Conservation (phyloP, 305 asterid genomes). For the Fraxinus floribunda region DNA sequence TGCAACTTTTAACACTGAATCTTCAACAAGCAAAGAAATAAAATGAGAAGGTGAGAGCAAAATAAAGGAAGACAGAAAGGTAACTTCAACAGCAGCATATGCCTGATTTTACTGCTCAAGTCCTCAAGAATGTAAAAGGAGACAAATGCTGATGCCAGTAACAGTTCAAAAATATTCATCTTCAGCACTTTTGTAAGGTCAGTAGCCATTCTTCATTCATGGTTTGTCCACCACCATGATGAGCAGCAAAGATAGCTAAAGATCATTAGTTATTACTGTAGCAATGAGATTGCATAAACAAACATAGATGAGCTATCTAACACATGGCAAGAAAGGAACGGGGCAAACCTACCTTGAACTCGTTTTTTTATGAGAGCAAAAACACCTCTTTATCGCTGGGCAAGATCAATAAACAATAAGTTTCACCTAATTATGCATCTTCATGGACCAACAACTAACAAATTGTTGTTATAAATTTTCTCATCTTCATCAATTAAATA, state of each 20-base stretch:
- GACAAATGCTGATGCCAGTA: conserved; percentile 12
- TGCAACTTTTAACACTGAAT: conserved; percentile 16
- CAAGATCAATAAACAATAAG: background rate
- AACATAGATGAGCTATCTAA: background rate
- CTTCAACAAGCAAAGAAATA: conserved; percentile 13
- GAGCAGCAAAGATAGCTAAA: background rate
- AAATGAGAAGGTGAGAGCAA: conserved; percentile 2
- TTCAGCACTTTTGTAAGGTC: conserved; percentile 4
- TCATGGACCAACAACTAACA: background rate
- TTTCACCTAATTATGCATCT: background rate
- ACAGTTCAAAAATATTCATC: conserved; percentile 7
- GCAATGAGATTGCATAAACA: background rate
- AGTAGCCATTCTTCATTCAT: background rate
- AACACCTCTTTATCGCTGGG: background rate
- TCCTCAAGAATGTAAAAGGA: background rate
- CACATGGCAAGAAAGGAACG: background rate
- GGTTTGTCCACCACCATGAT: conserved; percentile 11
- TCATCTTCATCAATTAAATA: background rate
- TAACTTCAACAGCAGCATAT: background rate
- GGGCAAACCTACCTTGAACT: background rate
- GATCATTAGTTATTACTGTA: background rate
- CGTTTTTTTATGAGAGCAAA: background rate
- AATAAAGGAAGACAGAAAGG: background rate
- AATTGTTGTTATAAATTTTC: background rate
- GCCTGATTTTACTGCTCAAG: background rate